A percentile compares a stretch with the other conserved stretches of the same genome.
Conservation (phyloP, 768 basidiomycete species). For the Kwoniella bestiolae region DNA sequence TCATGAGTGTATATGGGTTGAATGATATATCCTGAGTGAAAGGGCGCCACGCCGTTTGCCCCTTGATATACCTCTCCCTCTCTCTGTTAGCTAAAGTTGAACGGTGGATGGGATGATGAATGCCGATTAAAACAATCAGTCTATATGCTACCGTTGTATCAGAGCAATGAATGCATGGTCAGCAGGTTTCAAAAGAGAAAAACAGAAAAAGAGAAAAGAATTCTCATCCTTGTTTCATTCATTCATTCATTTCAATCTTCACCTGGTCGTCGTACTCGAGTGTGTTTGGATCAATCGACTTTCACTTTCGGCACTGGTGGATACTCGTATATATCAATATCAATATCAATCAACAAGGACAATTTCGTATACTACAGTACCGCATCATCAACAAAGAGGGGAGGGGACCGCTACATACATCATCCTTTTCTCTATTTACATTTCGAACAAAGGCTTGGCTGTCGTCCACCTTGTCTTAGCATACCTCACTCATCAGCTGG, state of each 20-base stretch:
- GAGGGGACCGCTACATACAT: too few relatives aligned
- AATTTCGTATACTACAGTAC: too few relatives aligned
- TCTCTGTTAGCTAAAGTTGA: not conserved
- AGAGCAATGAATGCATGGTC: not conserved
- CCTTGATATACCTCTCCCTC: not conserved
- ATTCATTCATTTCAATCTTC: not conserved
- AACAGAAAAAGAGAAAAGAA: not conserved
- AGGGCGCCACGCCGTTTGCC: slow-evolving; percentile 9
- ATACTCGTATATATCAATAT: not conserved
- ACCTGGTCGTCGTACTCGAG: slow-evolving; percentile 5
- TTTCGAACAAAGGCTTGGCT: not conserved
- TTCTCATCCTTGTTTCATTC: not conserved
- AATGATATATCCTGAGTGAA: not conserved
- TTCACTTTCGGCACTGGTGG: not conserved
- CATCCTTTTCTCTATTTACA: too few relatives aligned
- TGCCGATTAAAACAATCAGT: too few relatives aligned
- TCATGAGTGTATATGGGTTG: too few relatives aligned
- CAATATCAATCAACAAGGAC: not conserved
- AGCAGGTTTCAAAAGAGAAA: not conserved
- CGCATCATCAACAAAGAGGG: too few relatives aligned
- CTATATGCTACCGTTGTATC: not conserved
- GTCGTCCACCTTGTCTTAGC: not conserved
- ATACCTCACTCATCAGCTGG: not conserved
- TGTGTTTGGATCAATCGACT: not conserved
- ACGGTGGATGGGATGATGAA: slow-evolving; percentile 1